These are phyloP conservation scores for Trapa incisa DNA, from an alignment of 345 rosid species.

Conservation along the genomic window DNA sequence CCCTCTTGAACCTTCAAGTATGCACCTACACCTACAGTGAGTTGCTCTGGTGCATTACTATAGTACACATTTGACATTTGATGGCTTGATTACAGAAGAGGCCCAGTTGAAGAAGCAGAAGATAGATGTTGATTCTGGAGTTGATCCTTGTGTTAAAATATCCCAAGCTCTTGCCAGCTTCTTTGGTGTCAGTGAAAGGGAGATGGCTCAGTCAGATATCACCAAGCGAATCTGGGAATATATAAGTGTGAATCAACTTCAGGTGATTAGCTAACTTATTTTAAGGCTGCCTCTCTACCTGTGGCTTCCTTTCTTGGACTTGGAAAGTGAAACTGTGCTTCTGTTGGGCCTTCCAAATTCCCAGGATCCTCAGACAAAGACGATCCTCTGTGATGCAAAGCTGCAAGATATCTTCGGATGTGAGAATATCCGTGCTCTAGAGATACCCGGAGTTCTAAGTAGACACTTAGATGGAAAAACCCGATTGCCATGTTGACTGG, in stretches of 20 bases:
- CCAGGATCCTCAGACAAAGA: slow-evolving; percentile 20
- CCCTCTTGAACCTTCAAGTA: slow-evolving; percentile 21
- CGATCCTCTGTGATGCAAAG: slow-evolving; percentile 20
- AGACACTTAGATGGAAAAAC: slow-evolving; percentile 15
- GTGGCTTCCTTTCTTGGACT: not conserved
- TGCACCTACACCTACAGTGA: not conserved
- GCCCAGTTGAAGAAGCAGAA: slow-evolving; percentile 19
- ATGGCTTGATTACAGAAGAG: slow-evolving; percentile 10
- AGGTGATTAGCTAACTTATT: slow-evolving; percentile 11
- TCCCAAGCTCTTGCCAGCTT: slow-evolving; percentile 25
- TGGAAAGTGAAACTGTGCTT: too few relatives aligned
- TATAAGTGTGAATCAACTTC: slow-evolving; percentile 20
- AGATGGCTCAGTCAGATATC: slow-evolving; percentile 23
- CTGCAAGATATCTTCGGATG: slow-evolving; percentile 24
- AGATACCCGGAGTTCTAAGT: slow-evolving; percentile 19
- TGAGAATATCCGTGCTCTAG: slow-evolving; percentile 18
- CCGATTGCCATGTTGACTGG: slow-evolving; percentile 4
- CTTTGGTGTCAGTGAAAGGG: slow-evolving; percentile 21
- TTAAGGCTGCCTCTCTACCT: not conserved
- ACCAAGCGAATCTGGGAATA: slow-evolving; percentile 24
- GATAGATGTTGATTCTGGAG: slow-evolving; percentile 8
- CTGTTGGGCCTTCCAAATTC: not conserved
- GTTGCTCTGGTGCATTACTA: not conserved
- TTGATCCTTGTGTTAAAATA: slow-evolving; percentile 18
- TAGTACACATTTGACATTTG: not conserved